Base-by-base conservation (phyloP, 192 early-diverging fungal genomes). In the Coemansia sp. region DNA sequence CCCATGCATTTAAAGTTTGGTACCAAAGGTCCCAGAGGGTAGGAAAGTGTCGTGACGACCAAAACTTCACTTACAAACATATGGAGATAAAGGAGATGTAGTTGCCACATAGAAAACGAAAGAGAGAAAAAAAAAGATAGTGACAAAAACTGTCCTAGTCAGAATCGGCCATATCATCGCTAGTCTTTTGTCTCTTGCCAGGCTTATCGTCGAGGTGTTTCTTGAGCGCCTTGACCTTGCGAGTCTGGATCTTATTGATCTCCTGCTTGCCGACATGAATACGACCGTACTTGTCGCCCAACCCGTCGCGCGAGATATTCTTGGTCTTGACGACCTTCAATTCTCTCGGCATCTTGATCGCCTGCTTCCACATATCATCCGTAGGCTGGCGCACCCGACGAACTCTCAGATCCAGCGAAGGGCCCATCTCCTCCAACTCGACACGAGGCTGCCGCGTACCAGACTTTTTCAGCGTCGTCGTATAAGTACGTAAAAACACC, bases 201-300 rank as follows among this genome's bases (percentile, higher is more conserved):
- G 65, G 70, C 52, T 55, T 71, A 29, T 44, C 67, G 43, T 83
- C 80, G 36, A 83, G 72, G 24, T 66, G 69, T 63, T 84, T 79
- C 87, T 96, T 97, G 74, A 99, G 85, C 44, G 94, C 97, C 88
- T 98, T 98, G 92, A 99, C 95, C 88, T 99, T 99, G 73, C 97
- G 87, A 1, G 96, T 97, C 81, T 99, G 96, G 83, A 99, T 86
- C 87, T 94, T 94, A 64, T 85, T 73, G 53, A 99, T 88, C 55
- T 97, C 90, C 79, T 99, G 97, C 74, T 89, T 89, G 67, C 93
- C 89, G 89, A 98, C 81, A 83, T 97, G 95, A 57, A 99, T 87
- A 64, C 95, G 89, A 10, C 95, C 97, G 43, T 92, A 86, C 82
- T 92, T 92, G 73, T 99, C 94, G 52, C 95, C 95, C 78, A 98